Conservation (phyloP, 2,329 filamentous ascomycete species). For the Harringtonia lauricola region DNA sequence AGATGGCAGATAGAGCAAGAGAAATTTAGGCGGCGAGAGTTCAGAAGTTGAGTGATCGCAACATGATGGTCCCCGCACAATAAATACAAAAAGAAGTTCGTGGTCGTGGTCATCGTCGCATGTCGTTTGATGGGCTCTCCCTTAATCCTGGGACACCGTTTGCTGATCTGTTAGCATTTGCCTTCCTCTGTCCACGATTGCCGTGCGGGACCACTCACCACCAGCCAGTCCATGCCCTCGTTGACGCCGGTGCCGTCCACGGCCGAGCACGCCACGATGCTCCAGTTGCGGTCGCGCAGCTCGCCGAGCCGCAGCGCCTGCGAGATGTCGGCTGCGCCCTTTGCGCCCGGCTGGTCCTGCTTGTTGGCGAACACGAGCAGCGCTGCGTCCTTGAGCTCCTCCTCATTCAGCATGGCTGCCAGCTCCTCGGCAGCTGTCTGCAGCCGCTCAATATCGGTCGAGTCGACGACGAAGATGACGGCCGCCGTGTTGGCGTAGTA, state of each 20-base stretch:
- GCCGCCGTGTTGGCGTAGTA: conserved; percentile 99
- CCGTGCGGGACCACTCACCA: conserved; percentile 45
- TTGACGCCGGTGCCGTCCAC: conserved; percentile 90
- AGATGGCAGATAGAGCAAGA: too few species aligned
- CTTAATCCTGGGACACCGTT: conserved; percentile 29
- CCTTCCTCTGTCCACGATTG: background rate
- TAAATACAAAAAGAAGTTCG: too few species aligned
- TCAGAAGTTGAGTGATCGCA: too few species aligned
- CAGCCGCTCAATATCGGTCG: conserved; percentile 90
- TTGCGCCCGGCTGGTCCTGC: conserved; percentile 94
- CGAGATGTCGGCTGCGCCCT: conserved; percentile 92
- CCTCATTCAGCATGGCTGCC: conserved; percentile 90
- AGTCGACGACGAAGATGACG: conserved; percentile 97
- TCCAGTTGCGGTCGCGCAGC: conserved; percentile 95
- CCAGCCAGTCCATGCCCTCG: conserved; percentile 98
- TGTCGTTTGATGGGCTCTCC: background rate
- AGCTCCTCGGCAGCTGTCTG: conserved; percentile 89
- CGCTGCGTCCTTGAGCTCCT: conserved; percentile 86
- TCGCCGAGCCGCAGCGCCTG: conserved; percentile 85
- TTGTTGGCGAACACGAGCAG: conserved; percentile 97
- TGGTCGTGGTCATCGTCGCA: background rate
- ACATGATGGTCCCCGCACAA: too few species aligned
- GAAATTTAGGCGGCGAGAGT: too few species aligned
- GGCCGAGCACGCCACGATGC: conserved; percentile 93
- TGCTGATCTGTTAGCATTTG: conserved; percentile 19